Base-by-base conservation (phyloP, 257 asterid species). In the Nicotiana tabacum region DNA sequence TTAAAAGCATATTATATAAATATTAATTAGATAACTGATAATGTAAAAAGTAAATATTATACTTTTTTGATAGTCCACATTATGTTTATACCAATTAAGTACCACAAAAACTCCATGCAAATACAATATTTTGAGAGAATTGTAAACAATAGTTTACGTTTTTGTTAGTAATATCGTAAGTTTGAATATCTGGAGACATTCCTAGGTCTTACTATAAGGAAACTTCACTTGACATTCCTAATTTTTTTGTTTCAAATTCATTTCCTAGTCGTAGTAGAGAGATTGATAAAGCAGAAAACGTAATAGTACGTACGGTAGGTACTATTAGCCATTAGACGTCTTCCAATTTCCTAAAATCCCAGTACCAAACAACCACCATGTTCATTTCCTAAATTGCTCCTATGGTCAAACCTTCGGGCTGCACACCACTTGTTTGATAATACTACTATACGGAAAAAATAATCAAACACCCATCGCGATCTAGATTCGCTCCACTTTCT, bases 341-440 rank as follows among this genome's bases (percentile, higher is more conserved):
- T 43, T 32, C 27, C 2, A 48, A 13, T 74, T 27, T 51, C 46
- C 80, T 76, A 76, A 76, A 27, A 76, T 76, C 16, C 9, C 15
- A 74, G 39, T 24, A 48, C 1, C 12, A 51, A 76, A 46, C 80
- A 76, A 51, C 80, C 46, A 76, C 9, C 80, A 27, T 16, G 64
- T 76, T 76, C 80, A 51, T 51, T 76, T 72, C 24, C 67, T 61
- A 57, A 57, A 17, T 8, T 24, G 30, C 35, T 65, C 2, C 29
- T 37, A 51, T 2, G 0, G 80, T 76, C 80, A 27, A 76, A 51
- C 53, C 64, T 3, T 53, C 61, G 80, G 80, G 80, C 29, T 51
- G 9, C 80, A 51, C 80, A 76, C 65, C 39, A 76, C 80, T 21
- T 29, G 80, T 76, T 76, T 15, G 80, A 76, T 51, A 76, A 29